Conservation (phyloP, 371 early-diverging fungal genomes). For the Smittium culicis region DNA sequence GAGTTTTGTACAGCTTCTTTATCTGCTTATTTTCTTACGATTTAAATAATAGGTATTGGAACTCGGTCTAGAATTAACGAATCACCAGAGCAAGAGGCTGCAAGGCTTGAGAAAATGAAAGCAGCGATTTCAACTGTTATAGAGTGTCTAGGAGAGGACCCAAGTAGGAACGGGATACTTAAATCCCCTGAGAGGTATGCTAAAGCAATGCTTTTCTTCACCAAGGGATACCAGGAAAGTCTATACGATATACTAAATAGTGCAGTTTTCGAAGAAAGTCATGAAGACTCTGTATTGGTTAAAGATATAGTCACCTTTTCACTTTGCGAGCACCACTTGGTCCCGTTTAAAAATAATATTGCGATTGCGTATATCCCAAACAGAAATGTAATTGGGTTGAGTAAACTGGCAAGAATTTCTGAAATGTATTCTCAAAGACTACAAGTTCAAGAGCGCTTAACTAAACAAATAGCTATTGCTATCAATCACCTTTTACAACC, state of each 20-base stretch:
- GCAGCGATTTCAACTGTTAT: constrained; percentile 77
- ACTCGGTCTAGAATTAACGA: constrained; percentile 65
- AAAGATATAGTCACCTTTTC: constrained; percentile 89
- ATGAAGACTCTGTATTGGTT: constrained; percentile 97
- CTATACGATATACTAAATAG: constrained; percentile 58
- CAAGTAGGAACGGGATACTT: constrained; percentile 80
- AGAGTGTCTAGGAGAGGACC: constrained; percentile 90
- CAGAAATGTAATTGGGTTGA: constrained; percentile 83
- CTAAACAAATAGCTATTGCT: constrained; percentile 88
- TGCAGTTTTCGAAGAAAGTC: constrained; percentile 93
- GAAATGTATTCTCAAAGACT: constrained; percentile 93
- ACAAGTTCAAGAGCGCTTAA: constrained; percentile 95
- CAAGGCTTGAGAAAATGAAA: constrained; percentile 58
- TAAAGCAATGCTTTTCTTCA: constrained; percentile 91
- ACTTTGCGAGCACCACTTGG: constrained; percentile 97
- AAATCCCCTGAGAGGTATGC: constrained; percentile 96
- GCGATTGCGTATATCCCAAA: constrained; percentile 94
- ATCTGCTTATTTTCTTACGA: too few relatives aligned
- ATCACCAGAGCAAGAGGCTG: constrained; percentile 46
- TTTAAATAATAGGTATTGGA: constrained; percentile 34
- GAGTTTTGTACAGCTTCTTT: too few relatives aligned
- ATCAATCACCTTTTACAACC: constrained; percentile 83
- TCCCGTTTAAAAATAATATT: constrained; percentile 93
- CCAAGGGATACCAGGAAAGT: constrained; percentile 61
- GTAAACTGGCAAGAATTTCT: constrained; percentile 92